Percentiles rank a stretch among this genome's conserved stretches.
phyloP scores from a whole-genome alignment of 805 yeast species.

The Yamadazyma akitaensis region DNA sequence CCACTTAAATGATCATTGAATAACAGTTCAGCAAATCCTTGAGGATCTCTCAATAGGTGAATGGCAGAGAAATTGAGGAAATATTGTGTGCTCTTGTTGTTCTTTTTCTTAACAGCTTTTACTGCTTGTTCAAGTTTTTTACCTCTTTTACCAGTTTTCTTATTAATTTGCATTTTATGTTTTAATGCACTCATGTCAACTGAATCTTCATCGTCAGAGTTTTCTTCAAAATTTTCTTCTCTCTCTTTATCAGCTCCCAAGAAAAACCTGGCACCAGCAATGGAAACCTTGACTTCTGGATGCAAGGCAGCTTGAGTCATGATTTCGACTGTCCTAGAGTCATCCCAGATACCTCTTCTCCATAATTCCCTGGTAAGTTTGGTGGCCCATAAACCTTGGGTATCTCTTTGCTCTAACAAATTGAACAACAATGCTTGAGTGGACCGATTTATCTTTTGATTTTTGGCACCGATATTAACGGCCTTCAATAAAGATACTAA shows the following conservation, averaged over 20 bases:
- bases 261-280: conserved; percentile 88
- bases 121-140: conserved; percentile 76
- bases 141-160: conserved; percentile 75
- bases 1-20: conserved; percentile 70
- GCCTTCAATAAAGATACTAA: conserved; percentile 74
- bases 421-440: conserved; percentile 92
- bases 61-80: conserved; percentile 92
- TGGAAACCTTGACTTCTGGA: conserved; percentile 79
- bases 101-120: conserved; percentile 64
- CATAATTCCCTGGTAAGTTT: conserved; percentile 91
- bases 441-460: conserved; percentile 82
- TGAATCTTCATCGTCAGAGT: conserved; percentile 51
- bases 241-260: conserved; percentile 93
- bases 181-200: conserved; percentile 69
- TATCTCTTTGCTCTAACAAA: conserved; percentile 71
- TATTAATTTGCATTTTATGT: conserved; percentile 81
- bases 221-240: conserved; percentile 77
- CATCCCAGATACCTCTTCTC: conserved; percentile 99
- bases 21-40: conserved; percentile 89
- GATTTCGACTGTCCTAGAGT: conserved; percentile 91
- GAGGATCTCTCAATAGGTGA: conserved; percentile 93
- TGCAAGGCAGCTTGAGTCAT: conserved; percentile 95
- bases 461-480: conserved; percentile 84
- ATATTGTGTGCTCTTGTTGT: conserved; percentile 51
- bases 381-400: conserved; percentile 93